A percentile compares a stretch with the other conserved stretches of the same genome.
These are phyloP conservation scores for Mycena filopes DNA, from an alignment of 768 basidiomycete genomes.

Conservation along the genomic window DNA sequence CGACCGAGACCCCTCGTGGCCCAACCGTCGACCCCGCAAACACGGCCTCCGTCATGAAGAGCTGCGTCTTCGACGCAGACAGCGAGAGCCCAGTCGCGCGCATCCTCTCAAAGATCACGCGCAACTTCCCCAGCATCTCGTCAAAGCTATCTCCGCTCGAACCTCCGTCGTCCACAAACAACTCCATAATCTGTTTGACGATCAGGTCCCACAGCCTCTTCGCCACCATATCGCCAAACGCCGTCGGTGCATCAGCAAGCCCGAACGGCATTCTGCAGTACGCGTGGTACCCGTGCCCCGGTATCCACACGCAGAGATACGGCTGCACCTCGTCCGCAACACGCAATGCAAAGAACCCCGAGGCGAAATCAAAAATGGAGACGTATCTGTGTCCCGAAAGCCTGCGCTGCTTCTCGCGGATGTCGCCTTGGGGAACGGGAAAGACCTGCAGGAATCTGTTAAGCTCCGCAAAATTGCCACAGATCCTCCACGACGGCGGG, in stretches of 20 bases:
- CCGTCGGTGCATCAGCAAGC: background rate
- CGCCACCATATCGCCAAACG: background rate
- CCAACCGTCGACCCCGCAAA: conserved; percentile 48
- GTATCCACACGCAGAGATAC: background rate
- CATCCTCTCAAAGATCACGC: conserved; percentile 38
- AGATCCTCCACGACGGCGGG: too few species aligned
- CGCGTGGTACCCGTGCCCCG: background rate
- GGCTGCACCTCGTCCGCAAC: background rate
- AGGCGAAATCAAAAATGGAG: conserved; percentile 33
- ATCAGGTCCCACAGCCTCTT: background rate
- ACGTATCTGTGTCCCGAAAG: conserved; percentile 17
- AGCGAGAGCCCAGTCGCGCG: conserved; percentile 44
- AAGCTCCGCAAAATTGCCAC: conserved; percentile 16
- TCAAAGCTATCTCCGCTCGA: conserved; percentile 46
- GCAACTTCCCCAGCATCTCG: conserved; percentile 36
- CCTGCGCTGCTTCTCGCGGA: background rate
- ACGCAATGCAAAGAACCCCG: background rate
- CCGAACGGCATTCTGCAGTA: background rate
- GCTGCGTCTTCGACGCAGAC: conserved; percentile 44
- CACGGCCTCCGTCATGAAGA: conserved; percentile 47
- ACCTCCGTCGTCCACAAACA: conserved; percentile 52
- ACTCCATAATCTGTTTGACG: conserved; percentile 31
- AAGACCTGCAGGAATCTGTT: background rate
- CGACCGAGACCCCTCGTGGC: conserved; percentile 44
- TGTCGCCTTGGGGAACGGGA: background rate